Percentiles rank a stretch among this genome's conserved stretches.
These are phyloP conservation scores for Solanum paucissectum DNA, from an alignment of 257 asterid genomes.

Conservation along the genomic window DNA sequence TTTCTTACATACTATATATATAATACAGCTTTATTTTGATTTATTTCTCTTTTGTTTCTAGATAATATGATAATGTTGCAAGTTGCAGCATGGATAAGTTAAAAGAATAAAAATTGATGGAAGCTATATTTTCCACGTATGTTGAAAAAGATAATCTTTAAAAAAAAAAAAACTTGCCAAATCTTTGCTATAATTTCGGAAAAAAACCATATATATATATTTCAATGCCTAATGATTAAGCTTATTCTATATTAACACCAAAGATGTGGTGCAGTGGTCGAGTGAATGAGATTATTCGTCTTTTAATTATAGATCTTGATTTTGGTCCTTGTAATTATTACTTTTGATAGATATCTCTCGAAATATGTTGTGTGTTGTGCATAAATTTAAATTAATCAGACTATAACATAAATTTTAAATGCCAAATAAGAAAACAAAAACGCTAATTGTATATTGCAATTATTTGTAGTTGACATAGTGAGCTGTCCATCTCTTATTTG, in stretches of 20 bases:
- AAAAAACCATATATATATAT: not conserved
- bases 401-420: no score
- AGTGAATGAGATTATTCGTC: not conserved
- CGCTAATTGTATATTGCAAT: not conserved
- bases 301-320: no score
- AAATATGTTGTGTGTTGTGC: no score
- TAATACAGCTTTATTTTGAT: not conserved
- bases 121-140: not conserved
- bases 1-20: not conserved
- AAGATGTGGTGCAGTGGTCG: no score
- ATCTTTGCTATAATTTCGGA: not conserved
- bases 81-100: not conserved
- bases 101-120: not conserved
- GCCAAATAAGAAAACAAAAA: not conserved
- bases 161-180: no score
- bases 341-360: no score
- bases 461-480: not conserved
- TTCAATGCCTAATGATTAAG: not conserved
- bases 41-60: not conserved
- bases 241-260: no score
- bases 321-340: no score
- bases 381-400: no score
- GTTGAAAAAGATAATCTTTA: not conserved
- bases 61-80: not conserved
- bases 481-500: not conserved